Evolutionary conservation across 441 rosid genomes (phyloP), one percentile per base, ranked within the genome.

Genomic region (Brassica hybrid): DNA sequence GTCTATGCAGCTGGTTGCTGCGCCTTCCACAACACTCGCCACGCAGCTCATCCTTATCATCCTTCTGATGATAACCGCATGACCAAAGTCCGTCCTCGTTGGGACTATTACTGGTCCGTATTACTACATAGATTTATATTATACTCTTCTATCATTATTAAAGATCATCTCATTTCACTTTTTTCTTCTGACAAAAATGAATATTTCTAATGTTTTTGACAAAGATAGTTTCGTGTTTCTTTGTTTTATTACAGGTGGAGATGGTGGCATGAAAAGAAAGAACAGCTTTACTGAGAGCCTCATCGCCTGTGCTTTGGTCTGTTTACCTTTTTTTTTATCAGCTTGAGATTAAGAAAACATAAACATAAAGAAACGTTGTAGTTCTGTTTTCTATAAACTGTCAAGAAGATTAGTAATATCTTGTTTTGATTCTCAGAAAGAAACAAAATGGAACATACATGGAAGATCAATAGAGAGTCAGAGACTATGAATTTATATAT

Each of bases 31-130:
- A 94, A 94, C 67, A 80, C 94, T 3, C 87, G 82, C 59, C 84
- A 94, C 66, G 91, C 94, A 4, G 84, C 94, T 62, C 82, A 91
- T 76, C 84, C 90, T 23, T 88, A 88, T 71, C 85, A 90, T 77
- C 94, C 91, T 5, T 87, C 90, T 12, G 97, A 94, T 2, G 85
- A 76, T 7, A 93, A 91, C 79, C 83, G 91, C 76, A 93, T 91
- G 96, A 78, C 83, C 86, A 95, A 93, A 88, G 83, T 85, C 83
- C 88, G 91, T 68, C 98, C 98, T 65, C 85, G 96, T 71, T 88
- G 94, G 99, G 98, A 95, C 85, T 89, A 91, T 79, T 78, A 88
- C 69, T 91, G 97, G 98, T 90, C 8, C 30, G 8, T 34, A 34
- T n/a, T 34, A 18, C 41, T n/a, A 16, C n/a, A 7, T 34, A 58